Conservation (phyloP, 1,139 yeast genomes). For the Geotrichum citri-aurantii region DNA sequence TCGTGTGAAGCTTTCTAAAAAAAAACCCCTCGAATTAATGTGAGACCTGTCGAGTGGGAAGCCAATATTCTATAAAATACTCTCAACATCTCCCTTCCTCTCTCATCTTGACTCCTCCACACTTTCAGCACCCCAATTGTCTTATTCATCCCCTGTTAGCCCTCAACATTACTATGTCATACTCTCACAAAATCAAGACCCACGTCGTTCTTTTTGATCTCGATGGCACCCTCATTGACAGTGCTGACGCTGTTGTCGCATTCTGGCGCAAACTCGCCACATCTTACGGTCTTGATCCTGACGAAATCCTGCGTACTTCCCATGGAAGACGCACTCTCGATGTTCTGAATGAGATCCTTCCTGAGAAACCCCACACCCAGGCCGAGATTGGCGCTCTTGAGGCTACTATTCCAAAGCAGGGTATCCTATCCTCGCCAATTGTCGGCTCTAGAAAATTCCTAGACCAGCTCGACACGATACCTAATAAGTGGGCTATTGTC, state of each 20-base stretch:
- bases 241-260: slow-evolving; percentile 76
- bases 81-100: not conserved
- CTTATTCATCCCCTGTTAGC: not conserved
- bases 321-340: slow-evolving; percentile 84
- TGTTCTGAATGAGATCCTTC: slow-evolving; percentile 55
- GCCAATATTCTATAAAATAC: not conserved
- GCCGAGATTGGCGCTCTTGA: slow-evolving; percentile 66
- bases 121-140: not conserved
- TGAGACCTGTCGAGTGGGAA: not conserved
- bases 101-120: not conserved
- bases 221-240: slow-evolving; percentile 79
- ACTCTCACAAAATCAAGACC: not conserved
- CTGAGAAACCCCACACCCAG: slow-evolving; percentile 50
- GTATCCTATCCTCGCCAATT: slow-evolving; percentile 64
- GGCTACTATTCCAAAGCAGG: slow-evolving; percentile 67
- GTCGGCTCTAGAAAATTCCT: slow-evolving; percentile 53
- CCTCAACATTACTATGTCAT: not conserved
- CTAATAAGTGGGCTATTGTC: slow-evolving; percentile 63
- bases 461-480: slow-evolving; percentile 49
- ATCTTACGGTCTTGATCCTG: slow-evolving; percentile 65
- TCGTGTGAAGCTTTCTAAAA: not conserved
- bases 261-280: slow-evolving; percentile 74
- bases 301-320: slow-evolving; percentile 62
- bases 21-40: not conserved
- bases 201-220: slow-evolving; percentile 56